phyloP scores from a whole-genome alignment of 1,139 yeast species.

The Arxiozyma bovina region DNA sequence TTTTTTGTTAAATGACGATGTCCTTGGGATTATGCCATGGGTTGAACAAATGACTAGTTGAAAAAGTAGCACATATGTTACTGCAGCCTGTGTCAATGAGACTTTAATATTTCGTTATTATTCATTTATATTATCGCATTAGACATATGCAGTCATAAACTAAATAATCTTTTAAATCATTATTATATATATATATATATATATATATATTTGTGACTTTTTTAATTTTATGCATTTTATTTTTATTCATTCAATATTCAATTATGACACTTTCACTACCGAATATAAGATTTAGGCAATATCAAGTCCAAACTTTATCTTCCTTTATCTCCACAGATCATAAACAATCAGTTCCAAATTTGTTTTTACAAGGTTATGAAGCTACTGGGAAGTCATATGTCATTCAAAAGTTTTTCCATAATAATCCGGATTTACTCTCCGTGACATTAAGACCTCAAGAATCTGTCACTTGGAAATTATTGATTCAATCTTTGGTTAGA shows the following conservation, averaged over 20 bases:
- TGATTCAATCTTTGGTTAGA: conserved; percentile 26
- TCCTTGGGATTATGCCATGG: no score
- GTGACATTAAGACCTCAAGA: conserved; percentile 25
- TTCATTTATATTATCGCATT: no score
- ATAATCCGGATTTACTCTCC: conserved; percentile 12
- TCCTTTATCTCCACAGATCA: conserved; percentile 20
- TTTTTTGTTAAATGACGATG: not conserved
- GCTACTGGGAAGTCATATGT: conserved; percentile 27
- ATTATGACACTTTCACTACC: conserved; percentile 4
- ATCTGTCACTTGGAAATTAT: conserved; percentile 28
- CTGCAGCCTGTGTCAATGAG: no score
- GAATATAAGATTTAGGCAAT: conserved; percentile 19
- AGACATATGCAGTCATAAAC: not conserved
- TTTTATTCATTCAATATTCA: not conserved
- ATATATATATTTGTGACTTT: not conserved
- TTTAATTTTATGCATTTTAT: not conserved
- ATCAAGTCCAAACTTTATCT: conserved; percentile 18
- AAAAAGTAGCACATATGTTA: no score
- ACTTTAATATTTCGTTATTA: no score
- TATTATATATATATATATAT: no score
- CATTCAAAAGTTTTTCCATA: conserved; percentile 14
- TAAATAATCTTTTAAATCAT: no score
- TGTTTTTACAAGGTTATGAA: conserved; percentile 25
- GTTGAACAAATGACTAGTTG: not conserved
- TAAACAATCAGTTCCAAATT: conserved; percentile 18